These are phyloP conservation scores for Cyclotella baltica DNA, from an alignment of 108 stramenopile genomes.

Conservation along the genomic window DNA sequence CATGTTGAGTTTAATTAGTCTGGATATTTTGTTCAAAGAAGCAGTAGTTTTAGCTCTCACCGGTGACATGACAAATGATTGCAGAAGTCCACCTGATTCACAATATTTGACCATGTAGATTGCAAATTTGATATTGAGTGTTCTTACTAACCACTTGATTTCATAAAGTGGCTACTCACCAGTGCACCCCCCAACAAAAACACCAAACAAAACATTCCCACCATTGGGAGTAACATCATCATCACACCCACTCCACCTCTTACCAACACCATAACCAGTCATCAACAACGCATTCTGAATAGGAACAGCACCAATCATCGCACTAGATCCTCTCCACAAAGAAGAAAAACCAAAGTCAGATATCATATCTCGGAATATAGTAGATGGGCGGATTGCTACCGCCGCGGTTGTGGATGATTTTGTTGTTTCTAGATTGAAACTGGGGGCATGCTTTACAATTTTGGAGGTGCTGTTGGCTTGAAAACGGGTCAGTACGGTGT, in stretches of 20 bases:
- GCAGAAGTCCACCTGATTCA: slow-evolving; percentile 64
- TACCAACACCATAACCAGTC: slow-evolving; percentile 87
- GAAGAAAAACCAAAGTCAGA: slow-evolving; percentile 51
- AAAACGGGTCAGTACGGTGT: slow-evolving; percentile 79
- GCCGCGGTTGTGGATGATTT: not conserved
- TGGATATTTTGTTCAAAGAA: not conserved
- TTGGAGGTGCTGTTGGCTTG: slow-evolving; percentile 54
- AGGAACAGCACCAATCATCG: slow-evolving; percentile 87
- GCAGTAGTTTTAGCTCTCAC: slow-evolving; percentile 24
- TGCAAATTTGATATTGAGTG: not conserved
- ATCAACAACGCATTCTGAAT: slow-evolving; percentile 87
- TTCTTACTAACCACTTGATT: not conserved
- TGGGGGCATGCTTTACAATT: not conserved
- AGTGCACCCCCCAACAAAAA: slow-evolving; percentile 84
- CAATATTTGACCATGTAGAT: not conserved
- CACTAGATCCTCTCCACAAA: slow-evolving; percentile 77
- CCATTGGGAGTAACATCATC: slow-evolving; percentile 6
- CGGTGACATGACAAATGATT: slow-evolving; percentile 87
- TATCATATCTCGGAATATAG: slow-evolving; percentile 47
- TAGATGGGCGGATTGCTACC: slow-evolving; percentile 9
- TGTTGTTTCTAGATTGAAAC: not conserved
- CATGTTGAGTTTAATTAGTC: not conserved
- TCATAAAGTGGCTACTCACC: slow-evolving; percentile 19
- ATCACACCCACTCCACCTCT: slow-evolving; percentile 56
- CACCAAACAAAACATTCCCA: slow-evolving; percentile 41